A percentile compares a stretch with the other conserved stretches of the same genome.
phyloP scores from a whole-genome alignment of 176 grass and related monocot species.

The Guadua angustifolia region DNA sequence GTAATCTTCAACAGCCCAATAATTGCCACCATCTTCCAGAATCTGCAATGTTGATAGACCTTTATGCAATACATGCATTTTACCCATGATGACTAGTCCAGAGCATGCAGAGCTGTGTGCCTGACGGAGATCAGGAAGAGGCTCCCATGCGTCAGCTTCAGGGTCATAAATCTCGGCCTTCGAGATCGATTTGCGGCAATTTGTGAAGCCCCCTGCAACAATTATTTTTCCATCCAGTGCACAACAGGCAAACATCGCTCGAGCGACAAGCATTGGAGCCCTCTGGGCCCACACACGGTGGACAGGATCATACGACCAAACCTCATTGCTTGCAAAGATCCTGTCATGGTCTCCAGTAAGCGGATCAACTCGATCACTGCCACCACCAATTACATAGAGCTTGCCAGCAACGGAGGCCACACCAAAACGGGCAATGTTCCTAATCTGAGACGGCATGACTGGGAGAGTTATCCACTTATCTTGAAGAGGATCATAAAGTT shows the following conservation, averaged over 20 bases:
- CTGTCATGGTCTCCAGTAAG: conserved; percentile 90
- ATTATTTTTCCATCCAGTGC: conserved; percentile 86
- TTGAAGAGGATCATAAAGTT: conserved; percentile 84
- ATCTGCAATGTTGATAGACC: conserved; percentile 87
- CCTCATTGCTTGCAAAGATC: conserved; percentile 96
- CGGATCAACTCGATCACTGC: conserved; percentile 90
- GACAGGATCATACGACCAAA: conserved; percentile 93
- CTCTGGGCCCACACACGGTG: conserved; percentile 57
- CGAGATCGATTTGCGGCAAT: conserved; percentile 82
- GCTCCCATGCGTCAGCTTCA: conserved; percentile 71
- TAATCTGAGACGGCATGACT: conserved; percentile 90
- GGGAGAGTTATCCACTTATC: conserved; percentile 94
- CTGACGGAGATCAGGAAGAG: conserved; percentile 77
- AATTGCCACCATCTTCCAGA: conserved; percentile 66
- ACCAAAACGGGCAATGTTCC: conserved; percentile 87
- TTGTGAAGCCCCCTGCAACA: conserved; percentile 89
- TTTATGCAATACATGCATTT: conserved; percentile 95
- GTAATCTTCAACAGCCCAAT: conserved; percentile 84
- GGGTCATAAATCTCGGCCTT: conserved; percentile 93
- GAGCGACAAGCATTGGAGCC: conserved; percentile 78
- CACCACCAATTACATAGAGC: conserved; percentile 94
- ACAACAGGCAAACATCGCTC: conserved; percentile 98
- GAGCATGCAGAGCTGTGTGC: conserved; percentile 91
- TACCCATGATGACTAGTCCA: conserved; percentile 80
- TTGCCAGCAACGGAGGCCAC: conserved; percentile 77